Evolutionary conservation across 306 rosid species (phyloP), one percentile per base, ranked within the genome.

Genomic region (Corylus avellana): DNA sequence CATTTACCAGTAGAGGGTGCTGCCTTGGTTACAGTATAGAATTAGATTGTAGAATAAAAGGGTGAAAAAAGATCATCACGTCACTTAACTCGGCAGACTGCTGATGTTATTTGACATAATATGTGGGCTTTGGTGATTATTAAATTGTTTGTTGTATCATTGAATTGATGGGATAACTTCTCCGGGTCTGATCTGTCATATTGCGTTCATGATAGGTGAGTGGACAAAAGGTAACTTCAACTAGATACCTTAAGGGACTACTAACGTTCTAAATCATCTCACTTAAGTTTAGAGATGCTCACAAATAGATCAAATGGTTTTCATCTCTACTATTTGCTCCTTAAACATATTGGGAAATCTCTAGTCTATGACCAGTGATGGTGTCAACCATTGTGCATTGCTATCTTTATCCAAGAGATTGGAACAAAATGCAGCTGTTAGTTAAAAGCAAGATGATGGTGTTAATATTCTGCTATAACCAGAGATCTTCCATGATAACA

Each of bases 351-450:
- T 59, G 37, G 64, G 17, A 59, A 22, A 59, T 39, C 29, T 47
- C 56, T 49, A 49, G 27, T 71, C 58, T 12, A 50, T 27, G 39
- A 71, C 5, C 56, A 50, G 55, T 13, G 9, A 71, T 71, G 6
- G 42, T 67, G 29, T 39, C 50, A 37, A 39, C 72, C 12, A 42
- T 17, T 74, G 59, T 59, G 42, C 29, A 25, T 55, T 74, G 46
- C 62, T 35, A 70, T 14, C 8, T 39, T 76, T 79, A 20, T 67
- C 17, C 20, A 63, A 70, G 8, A 35, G 67, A 81, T 50, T 64
- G 20, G 20, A 62, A 48, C 35, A 72, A 61, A 61, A 27, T 27
- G 39, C 67, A 25, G 37, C 18, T 13, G 18, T 29, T 32, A 63
- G 17, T 37, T 42, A 14, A 66, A 42, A 66, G 4, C n/a, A 32